These are phyloP conservation scores for Backusella morwellensis DNA, from an alignment of 192 early-diverging fungal species.

Conservation along the genomic window DNA sequence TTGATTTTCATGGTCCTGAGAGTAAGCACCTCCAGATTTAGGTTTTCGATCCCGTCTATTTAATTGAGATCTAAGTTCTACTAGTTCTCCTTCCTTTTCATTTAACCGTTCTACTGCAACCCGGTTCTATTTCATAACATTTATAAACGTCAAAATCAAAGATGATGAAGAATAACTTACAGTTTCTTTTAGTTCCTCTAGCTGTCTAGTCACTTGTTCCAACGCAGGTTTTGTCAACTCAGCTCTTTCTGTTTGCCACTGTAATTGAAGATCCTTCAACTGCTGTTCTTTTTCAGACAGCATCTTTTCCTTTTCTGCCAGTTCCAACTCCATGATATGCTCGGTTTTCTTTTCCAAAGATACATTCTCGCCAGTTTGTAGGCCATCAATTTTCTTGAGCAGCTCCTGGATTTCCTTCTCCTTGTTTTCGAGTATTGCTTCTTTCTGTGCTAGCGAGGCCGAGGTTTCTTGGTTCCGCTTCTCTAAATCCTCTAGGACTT, in stretches of 20 bases:
- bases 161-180: conserved; percentile 3
- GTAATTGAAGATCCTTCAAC: conserved; percentile 9
- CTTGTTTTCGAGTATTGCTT: conserved; percentile 5
- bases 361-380: not conserved
- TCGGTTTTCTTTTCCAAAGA: not conserved
- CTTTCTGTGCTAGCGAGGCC: conserved; percentile 1
- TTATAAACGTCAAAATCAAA: not conserved
- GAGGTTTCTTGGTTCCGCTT: conserved; percentile 4
- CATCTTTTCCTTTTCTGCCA: conserved; percentile 28
- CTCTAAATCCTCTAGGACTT: not conserved
- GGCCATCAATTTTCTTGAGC: not conserved
- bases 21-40: not conserved
- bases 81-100: conserved; percentile 34
- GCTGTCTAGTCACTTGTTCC: conserved; percentile 25
- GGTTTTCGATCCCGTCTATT: conserved; percentile 18
- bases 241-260: conserved; percentile 23
- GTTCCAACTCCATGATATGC: not conserved
- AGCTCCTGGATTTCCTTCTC: not conserved
- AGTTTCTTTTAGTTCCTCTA: conserved; percentile 28
- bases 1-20: conserved; percentile 21
- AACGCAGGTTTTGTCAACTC: conserved; percentile 34
- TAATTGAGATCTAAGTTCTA: conserved; percentile 21
- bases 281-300: conserved; percentile 23
- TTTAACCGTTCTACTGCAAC: conserved; percentile 18
- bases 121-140: conserved; percentile 15